Evolutionary conservation across 2,329 filamentous ascomycete genomes (phyloP).

Genomic region (Myriangium duriaei): DNA sequence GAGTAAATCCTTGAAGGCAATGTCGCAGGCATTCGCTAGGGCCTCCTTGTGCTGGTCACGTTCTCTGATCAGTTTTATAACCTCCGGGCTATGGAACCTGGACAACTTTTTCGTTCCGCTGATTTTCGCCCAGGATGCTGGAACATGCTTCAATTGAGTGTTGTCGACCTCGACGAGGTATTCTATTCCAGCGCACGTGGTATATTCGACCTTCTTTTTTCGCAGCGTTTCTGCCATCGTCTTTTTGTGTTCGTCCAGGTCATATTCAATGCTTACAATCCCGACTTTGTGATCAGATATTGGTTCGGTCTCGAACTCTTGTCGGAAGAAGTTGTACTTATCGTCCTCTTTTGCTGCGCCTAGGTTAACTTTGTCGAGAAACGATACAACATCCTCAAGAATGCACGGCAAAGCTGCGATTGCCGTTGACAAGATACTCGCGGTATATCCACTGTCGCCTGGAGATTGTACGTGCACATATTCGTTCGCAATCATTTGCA

Average conservation of each 20-base stretch:
- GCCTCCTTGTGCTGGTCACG: conserved; percentile 92
- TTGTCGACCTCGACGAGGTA: conserved; percentile 90
- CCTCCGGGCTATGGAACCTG: conserved; percentile 87
- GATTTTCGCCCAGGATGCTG: conserved; percentile 89
- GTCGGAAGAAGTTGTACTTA: conserved; percentile 87
- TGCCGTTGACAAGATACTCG: conserved; percentile 55
- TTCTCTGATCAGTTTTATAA: conserved; percentile 69
- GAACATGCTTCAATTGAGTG: conserved; percentile 68
- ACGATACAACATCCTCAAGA: conserved; percentile 55
- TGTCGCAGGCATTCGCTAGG: conserved; percentile 80
- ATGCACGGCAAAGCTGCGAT: conserved; percentile 68
- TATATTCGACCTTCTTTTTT: conserved; percentile 61
- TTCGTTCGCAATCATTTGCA: conserved; percentile 69
- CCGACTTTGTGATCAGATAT: conserved; percentile 85
- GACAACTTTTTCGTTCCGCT: conserved; percentile 87
- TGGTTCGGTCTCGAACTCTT: conserved; percentile 74
- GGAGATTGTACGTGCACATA: conserved; percentile 56
- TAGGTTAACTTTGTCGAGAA: conserved; percentile 74
- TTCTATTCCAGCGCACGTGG: conserved; percentile 79
- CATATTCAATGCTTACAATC: conserved; percentile 84
- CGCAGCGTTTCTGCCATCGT: conserved; percentile 60
- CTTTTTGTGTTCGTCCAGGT: conserved; percentile 64
- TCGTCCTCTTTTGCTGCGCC: conserved; percentile 75
- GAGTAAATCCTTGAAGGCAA: conserved; percentile 63
- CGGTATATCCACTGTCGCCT: conserved; percentile 59